Evolutionary conservation across 1,139 yeast species (phyloP), one percentile per base, ranked within the genome.

Genomic region (Petasospora fabianii): DNA sequence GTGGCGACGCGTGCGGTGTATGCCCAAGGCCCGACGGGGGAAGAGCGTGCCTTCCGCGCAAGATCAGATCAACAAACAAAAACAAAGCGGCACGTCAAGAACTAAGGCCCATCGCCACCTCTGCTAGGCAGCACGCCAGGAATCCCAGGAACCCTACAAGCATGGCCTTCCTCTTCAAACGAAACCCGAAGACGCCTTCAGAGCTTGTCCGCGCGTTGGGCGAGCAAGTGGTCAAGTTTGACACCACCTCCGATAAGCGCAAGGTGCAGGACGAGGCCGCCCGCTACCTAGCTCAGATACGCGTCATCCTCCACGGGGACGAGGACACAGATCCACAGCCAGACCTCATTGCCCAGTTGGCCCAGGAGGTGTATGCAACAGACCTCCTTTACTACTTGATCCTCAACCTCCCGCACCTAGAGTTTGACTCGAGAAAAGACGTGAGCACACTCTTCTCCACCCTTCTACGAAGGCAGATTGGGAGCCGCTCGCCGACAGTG

Each of bases 131-230:
- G n/a, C n/a, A n/a, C n/a, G n/a, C n/a, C n/a, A n/a, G n/a, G n/a
- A n/a, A n/a, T n/a, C n/a, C n/a, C n/a, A n/a, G n/a, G n/a, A n/a
- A n/a, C n/a, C n/a, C n/a, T n/a, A n/a, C n/a, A n/a, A n/a, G n/a
- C n/a, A 44, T 44, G 48, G 43, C 97, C 15, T 90, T 90, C 56
- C 69, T 92, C 54, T 90, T 92, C 71, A 84, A 87, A 52, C 73
- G 96, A 57, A 85, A 82, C 58, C 96, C 95, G n/a, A 87, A 87
- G 61, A 81, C 96, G 3, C 95, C 97, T 2, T 77, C 75, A 27
- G 98, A 92, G 56, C 72, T 88, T 44, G 83, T 87, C 13, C 73
- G 86, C 42, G 78, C 80, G 12, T 69, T 88, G 46, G 77, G 76
- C 49, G 97, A 92, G 39, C 86, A 78, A 53, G 70, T 87, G 14